Conservation (phyloP, 208 protist genomes). For the Trypanosoma platydactyli region DNA sequence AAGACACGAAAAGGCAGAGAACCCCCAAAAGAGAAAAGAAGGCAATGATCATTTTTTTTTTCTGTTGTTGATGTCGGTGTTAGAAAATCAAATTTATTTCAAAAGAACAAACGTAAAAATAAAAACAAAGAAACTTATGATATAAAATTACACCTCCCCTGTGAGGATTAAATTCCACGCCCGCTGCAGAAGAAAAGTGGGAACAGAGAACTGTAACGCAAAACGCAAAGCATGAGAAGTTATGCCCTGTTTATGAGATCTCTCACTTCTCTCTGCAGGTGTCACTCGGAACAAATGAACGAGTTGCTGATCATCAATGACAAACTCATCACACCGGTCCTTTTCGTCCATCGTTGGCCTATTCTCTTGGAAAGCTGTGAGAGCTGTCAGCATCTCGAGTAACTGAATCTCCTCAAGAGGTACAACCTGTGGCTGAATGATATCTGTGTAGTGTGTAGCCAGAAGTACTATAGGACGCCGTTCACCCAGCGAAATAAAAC, state of each 20-base stretch:
- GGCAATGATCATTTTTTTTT: background rate
- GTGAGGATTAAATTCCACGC: slow-evolving; percentile 24
- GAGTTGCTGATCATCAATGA: slow-evolving; percentile 6
- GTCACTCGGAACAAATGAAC: slow-evolving; percentile 24
- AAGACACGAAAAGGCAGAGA: slow-evolving; percentile 2
- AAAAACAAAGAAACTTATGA: slow-evolving; percentile 15
- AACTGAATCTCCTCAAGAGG: slow-evolving; percentile 19
- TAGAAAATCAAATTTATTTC: background rate
- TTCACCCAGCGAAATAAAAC: slow-evolving; percentile 36
- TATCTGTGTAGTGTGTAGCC: slow-evolving; percentile 75
- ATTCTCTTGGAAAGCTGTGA: background rate
- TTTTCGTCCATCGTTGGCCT: background rate
- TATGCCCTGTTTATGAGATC: background rate
- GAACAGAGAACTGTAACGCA: slow-evolving; percentile 32
- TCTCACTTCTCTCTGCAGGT: slow-evolving; percentile 1
- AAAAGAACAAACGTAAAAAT: slow-evolving; percentile 21
- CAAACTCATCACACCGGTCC: slow-evolving; percentile 1
- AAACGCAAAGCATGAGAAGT: slow-evolving; percentile 27
- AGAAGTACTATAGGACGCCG: slow-evolving; percentile 52
- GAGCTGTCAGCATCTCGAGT: slow-evolving; percentile 30
- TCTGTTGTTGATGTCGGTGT: background rate
- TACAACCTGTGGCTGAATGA: slow-evolving; percentile 26
- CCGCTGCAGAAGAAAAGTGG: slow-evolving; percentile 20
- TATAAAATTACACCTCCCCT: slow-evolving; percentile 16
- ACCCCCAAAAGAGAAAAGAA: slow-evolving; percentile 16